Evolutionary conservation across 139 green algal genomes (phyloP).

Genomic region (Micromonas pusilla): DNA sequence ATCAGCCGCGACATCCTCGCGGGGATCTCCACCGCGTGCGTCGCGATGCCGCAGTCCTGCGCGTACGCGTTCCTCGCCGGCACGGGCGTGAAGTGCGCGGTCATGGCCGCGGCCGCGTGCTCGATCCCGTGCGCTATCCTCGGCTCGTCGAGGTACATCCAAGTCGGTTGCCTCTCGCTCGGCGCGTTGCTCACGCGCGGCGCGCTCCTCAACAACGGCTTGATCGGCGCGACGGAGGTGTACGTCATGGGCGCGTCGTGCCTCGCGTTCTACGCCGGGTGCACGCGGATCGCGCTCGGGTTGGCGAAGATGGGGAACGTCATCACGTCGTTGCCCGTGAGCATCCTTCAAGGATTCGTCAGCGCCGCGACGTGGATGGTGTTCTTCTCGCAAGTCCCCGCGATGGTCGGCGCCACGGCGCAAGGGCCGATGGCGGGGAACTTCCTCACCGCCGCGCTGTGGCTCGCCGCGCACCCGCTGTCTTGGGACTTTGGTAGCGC

Average conservation of each 20-base stretch:
- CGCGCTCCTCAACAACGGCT: neutral
- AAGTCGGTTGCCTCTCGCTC: neutral
- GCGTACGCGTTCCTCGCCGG: neutral
- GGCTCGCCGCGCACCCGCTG: neutral
- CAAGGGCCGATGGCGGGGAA: neutral
- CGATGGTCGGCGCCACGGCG: neutral
- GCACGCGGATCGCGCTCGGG: neutral
- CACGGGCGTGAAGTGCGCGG: neutral
- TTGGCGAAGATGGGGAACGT: neutral
- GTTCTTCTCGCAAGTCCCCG: neutral
- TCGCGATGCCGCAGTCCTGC: neutral
- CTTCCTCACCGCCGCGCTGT: neutral
- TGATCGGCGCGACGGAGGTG: neutral
- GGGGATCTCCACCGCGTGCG: neutral
- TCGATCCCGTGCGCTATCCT: neutral
- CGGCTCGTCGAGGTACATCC: neutral
- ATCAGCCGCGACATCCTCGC: too few relatives aligned
- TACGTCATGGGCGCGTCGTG: neutral
- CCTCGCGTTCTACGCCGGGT: neutral
- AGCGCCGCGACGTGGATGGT: neutral
- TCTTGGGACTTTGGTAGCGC: neutral
- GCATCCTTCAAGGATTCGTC: neutral
- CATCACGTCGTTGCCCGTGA: neutral
- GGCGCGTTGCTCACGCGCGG: neutral
- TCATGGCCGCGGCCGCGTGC: neutral